Base-by-base conservation (phyloP, 1,139 yeast species). In the Eremothecium cymbalariae region DNA sequence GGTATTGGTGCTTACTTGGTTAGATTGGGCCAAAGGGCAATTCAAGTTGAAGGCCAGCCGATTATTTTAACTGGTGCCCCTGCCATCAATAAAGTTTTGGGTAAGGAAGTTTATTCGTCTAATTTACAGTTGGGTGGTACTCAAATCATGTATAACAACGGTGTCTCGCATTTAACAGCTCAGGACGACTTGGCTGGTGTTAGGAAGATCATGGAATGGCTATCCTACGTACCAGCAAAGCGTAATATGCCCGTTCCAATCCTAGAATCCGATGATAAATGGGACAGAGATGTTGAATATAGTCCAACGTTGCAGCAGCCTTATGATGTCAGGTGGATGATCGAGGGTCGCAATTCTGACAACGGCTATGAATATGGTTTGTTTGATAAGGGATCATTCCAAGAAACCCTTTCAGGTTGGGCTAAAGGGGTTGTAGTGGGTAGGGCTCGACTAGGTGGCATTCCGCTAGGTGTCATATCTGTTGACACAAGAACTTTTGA, bases 1-100 rank as follows among this genome's bases (percentile, higher is more conserved):
- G 98, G 98, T 77, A 90, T 90, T 62, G 98, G 98, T 70, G 98
- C 98, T 31, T 90, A 90, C 60, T 72, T 90, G 59, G 98, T 90
- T 29, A 81, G 98, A 65, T 74, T 90, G 47, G 98, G 98, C 57
- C 97, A 90, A 71, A 83, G 98, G 71, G 94, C 97, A 31, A 88
- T 90, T 55, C 98, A 90, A 68, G 82, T 90, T 51, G 97, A 90
- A 60, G 98, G 98, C 33, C 97, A 90, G 65, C 98, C 98, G 40
- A 86, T 90, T 51, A 90, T 90, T 50, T 77, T 90, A 57, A 90
- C 98, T 38, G 98, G 98, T 71, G 98, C 98, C 40, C 96, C 96
- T 39, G 97, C 98, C 41, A 85, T 90, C 60, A 90, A 90, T 72
- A 93, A 93, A 64, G 68, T 93, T 50, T 70, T 90, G 47, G 98